Percentiles rank a stretch among this genome's conserved stretches.
These are phyloP conservation scores for Phytophthora agathidicida DNA, from an alignment of 352 stramenopile species.

Conservation along the genomic window DNA sequence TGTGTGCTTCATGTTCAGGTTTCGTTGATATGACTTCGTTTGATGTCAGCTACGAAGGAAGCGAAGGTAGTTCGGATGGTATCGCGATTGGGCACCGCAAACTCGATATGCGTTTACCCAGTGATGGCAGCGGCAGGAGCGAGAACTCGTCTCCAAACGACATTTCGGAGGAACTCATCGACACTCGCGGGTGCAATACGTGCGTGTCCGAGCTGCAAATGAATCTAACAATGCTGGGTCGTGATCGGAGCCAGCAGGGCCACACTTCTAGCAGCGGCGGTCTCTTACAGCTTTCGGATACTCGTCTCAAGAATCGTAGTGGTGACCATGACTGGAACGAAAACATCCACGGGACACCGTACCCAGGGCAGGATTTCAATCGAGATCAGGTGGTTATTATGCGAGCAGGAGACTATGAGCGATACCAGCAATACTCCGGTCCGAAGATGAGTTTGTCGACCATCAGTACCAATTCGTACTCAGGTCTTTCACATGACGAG, in stretches of 20 bases:
- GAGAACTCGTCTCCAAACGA: slow-evolving; percentile 25
- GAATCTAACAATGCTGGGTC: slow-evolving; percentile 29
- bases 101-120: slow-evolving; percentile 14
- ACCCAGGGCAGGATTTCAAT: slow-evolving; percentile 18
- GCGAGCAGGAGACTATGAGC: slow-evolving; percentile 17
- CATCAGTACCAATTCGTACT: slow-evolving; percentile 53
- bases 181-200: slow-evolving; percentile 45
- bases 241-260: slow-evolving; percentile 13
- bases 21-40: slow-evolving; percentile 51
- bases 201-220: slow-evolving; percentile 42
- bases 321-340: neutral
- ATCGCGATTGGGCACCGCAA: slow-evolving; percentile 14
- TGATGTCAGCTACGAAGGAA: slow-evolving; percentile 31
- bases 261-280: slow-evolving; percentile 20
- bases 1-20: slow-evolving; percentile 69
- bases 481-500: slow-evolving; percentile 42
- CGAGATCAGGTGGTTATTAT: slow-evolving; percentile 20
- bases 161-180: slow-evolving; percentile 32
- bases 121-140: slow-evolving; percentile 13
- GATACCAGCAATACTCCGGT: slow-evolving; percentile 18
- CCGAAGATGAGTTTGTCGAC: slow-evolving; percentile 56
- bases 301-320: slow-evolving; percentile 1
- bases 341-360: slow-evolving; percentile 7
- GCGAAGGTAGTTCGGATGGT: slow-evolving; percentile 5
- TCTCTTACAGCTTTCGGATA: slow-evolving; percentile 30